These are phyloP conservation scores for Leucogyrophana mollusca DNA, from an alignment of 768 basidiomycete genomes.

Conservation along the genomic window DNA sequence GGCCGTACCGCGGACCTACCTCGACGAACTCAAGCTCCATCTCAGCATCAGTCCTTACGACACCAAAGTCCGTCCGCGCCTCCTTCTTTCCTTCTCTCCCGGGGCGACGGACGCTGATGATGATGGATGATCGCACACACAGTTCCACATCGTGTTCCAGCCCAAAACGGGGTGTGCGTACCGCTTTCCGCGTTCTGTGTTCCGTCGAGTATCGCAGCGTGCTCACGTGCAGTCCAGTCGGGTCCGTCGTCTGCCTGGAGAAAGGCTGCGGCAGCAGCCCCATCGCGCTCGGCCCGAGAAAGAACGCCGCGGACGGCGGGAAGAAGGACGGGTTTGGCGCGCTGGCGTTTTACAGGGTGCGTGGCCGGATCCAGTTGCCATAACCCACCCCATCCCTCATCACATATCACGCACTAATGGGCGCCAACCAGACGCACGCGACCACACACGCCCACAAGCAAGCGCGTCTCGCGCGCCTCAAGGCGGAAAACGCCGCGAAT, in stretches of 20 bases:
- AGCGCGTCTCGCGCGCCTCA: conserved; percentile 23
- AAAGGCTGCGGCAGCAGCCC: conserved; percentile 35
- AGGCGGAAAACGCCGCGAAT: conserved; percentile 8
- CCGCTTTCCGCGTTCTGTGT: conserved; percentile 9
- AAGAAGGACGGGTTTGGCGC: conserved; percentile 43
- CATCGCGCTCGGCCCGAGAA: conserved; percentile 33
- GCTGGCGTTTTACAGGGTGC: conserved; percentile 45
- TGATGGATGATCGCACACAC: neutral
- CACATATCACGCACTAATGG: neutral
- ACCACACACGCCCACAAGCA: conserved; percentile 23
- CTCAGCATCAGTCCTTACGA: conserved; percentile 16
- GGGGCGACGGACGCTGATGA: neutral
- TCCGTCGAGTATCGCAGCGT: conserved; percentile 3
- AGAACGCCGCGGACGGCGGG: conserved; percentile 38
- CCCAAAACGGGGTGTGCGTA: conserved; percentile 41
- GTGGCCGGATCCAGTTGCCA: too few relatives aligned
- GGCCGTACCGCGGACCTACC: conserved; percentile 15
- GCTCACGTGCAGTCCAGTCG: conserved; percentile 30
- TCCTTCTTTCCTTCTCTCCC: too few relatives aligned
- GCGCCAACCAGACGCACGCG: neutral
- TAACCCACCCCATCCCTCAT: neutral
- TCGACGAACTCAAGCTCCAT: conserved; percentile 21
- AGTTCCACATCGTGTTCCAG: conserved; percentile 40
- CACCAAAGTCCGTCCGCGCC: conserved; percentile 14
- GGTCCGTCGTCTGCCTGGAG: conserved; percentile 45